Conservation (phyloP, 176 grass and related monocot species). For the Juncus effusus region DNA sequence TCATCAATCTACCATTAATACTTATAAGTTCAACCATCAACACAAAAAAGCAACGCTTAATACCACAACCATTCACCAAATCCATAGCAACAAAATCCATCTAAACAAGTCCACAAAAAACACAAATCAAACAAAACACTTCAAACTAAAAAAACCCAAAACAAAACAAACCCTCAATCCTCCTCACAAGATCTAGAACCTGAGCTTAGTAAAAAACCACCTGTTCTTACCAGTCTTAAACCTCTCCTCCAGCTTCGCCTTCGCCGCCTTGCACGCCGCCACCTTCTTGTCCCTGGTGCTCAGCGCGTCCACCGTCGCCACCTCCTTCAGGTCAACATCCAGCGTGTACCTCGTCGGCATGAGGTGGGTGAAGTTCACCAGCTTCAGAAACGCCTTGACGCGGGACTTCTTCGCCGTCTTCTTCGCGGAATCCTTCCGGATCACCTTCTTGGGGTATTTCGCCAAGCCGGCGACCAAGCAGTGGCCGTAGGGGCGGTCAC, state of each 20-base stretch:
- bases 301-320: conserved; percentile 35
- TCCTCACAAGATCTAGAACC: conserved; percentile 29
- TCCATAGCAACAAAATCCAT: conserved; percentile 10
- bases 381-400: conserved; percentile 67
- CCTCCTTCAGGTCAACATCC: conserved; percentile 62
- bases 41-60: neutral
- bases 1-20: neutral
- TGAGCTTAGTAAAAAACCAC: conserved; percentile 73
- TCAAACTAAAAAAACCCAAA: neutral
- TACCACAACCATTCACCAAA: neutral
- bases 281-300: conserved; percentile 50
- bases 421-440: conserved; percentile 60
- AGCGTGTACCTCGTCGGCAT: conserved; percentile 69
- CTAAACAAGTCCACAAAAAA: neutral
- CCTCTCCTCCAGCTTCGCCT: conserved; percentile 53
- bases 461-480: conserved; percentile 53
- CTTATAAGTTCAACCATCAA: neutral
- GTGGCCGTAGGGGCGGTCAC: conserved; percentile 59
- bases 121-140: neutral
- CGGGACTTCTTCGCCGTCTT: conserved; percentile 68
- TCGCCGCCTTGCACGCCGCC: conserved; percentile 53
- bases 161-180: neutral
- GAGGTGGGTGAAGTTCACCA: conserved; percentile 75
- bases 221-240: conserved; percentile 70
- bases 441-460: conserved; percentile 64